A percentile compares a stretch with the other conserved stretches of the same genome.
These are phyloP conservation scores for Mycena capillaripes DNA, from an alignment of 768 basidiomycete species.

Conservation along the genomic window DNA sequence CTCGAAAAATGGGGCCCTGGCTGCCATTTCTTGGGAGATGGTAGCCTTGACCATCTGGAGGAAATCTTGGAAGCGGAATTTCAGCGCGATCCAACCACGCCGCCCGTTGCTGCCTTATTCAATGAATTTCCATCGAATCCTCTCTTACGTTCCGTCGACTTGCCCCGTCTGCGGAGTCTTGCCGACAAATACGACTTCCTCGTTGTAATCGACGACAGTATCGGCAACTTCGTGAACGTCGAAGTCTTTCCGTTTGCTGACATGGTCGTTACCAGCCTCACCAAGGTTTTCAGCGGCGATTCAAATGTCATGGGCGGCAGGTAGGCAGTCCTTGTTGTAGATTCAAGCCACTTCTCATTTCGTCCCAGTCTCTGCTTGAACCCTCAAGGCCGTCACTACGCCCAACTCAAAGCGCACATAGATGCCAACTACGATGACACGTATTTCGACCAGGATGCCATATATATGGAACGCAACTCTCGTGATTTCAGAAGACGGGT, in stretches of 20 bases:
- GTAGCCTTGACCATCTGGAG: constrained; percentile 83
- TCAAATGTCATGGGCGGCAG: constrained; percentile 98
- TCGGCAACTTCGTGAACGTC: constrained; percentile 95
- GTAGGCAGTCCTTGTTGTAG: constrained; percentile 56
- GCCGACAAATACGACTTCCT: constrained; percentile 93
- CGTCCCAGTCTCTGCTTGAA: constrained; percentile 85
- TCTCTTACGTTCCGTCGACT: constrained; percentile 86
- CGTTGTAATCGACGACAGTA: constrained; percentile 93
- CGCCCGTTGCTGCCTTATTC: constrained; percentile 85
- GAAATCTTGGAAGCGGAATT: constrained; percentile 64
- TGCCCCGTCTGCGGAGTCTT: constrained; percentile 78
- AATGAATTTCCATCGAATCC: constrained; percentile 98
- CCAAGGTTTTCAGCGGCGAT: constrained; percentile 95
- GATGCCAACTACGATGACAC: constrained; percentile 79
- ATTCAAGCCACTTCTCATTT: not conserved
- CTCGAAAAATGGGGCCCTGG: constrained; percentile 98
- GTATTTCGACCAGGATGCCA: constrained; percentile 92
- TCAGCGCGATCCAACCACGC: constrained; percentile 55
- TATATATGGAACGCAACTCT: constrained; percentile 98
- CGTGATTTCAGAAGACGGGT: constrained; percentile 89
- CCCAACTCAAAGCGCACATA: constrained; percentile 72
- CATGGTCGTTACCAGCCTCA: constrained; percentile 91
- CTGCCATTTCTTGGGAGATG: constrained; percentile 88
- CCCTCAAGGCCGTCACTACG: constrained; percentile 80
- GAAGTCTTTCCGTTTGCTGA: constrained; percentile 90